Base-by-base conservation (phyloP, 768 basidiomycete genomes). In the Infundibulicybe gibba region DNA sequence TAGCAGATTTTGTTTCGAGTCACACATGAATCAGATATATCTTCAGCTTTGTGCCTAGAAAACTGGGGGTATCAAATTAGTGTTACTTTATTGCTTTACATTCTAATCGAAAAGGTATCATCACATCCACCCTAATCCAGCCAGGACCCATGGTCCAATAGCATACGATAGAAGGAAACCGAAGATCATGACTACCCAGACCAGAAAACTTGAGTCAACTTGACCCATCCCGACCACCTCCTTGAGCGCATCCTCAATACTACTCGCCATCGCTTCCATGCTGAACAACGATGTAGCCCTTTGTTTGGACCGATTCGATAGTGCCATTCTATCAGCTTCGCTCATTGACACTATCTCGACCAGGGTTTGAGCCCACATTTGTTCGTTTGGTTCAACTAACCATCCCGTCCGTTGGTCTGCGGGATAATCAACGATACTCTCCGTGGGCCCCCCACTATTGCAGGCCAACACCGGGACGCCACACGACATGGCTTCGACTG, bases 401-500 rank as follows among this genome's bases (percentile, higher is more conserved):
- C 90, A 87, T 0, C 94, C 95, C 0, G 94, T 97, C 20, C 80
- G 72, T 42, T 72, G 71, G 4, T 59, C 57, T 1, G 56, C 42
- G 1, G 66, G 59, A 21, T 54, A 45, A 20, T 66, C 65, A 8
- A 76, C 54, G 21, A 95, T 68, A 45, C 88, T 95, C 67, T 99
- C 97, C 1, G 82, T 89, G 8, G 97, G 97, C 2, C 95, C 95
- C 13, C 90, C 91, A 48, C 79, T 84, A 59, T 90, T 68, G 56
- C 87, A 91, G 0, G 94, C 94, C 15, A 99, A 67, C 1, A 98
- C 87, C 0, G 94, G 93, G 0, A 98, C 63, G 2, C 93, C 91
- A 40, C 89, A 94, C 6, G 83, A 77, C 93, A 97, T 97, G 0
- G 82, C 94, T 63, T 99, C 95, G 3, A 97, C 79, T 2, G 97